phyloP scores from a whole-genome alignment of 1,284 basidiomycete species.

The Moesziomyces antarcticus region DNA sequence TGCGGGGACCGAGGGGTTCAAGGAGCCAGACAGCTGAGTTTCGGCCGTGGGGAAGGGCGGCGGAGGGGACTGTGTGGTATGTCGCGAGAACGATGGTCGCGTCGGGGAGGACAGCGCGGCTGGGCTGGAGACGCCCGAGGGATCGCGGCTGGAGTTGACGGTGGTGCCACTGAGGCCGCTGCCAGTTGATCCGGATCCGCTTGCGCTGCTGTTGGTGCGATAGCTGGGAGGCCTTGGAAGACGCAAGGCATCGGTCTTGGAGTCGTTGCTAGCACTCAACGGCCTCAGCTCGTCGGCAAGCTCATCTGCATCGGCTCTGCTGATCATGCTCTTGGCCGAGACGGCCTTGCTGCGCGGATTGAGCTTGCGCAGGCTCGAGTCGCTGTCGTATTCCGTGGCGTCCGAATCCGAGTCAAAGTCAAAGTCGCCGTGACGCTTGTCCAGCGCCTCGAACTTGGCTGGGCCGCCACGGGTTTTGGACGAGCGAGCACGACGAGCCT shows the following conservation, averaged over 20 bases:
- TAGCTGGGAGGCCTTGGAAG: slow-evolving; percentile 44
- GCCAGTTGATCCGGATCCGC: slow-evolving; percentile 5
- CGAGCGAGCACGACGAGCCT: slow-evolving; percentile 18
- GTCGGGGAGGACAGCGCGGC: slow-evolving; percentile 17
- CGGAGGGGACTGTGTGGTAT: slow-evolving; percentile 25
- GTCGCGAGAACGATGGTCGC: slow-evolving; percentile 14
- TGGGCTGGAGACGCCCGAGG: not conserved
- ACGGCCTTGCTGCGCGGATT: slow-evolving; percentile 14
- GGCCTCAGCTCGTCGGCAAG: slow-evolving; percentile 20
- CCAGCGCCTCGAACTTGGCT: slow-evolving; percentile 49
- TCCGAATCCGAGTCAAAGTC: slow-evolving; percentile 39
- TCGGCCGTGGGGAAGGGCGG: slow-evolving; percentile 21
- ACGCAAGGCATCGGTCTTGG: slow-evolving; percentile 15
- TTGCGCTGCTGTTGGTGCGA: slow-evolving; percentile 39
- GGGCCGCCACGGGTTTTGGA: slow-evolving; percentile 33
- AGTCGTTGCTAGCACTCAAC: slow-evolving; percentile 16
- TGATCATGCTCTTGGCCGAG: slow-evolving; percentile 14
- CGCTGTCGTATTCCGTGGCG: slow-evolving; percentile 50
- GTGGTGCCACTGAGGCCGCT: slow-evolving; percentile 28
- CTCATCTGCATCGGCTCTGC: slow-evolving; percentile 23
- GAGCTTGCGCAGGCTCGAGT: slow-evolving; percentile 20
- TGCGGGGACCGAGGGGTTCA: slow-evolving; percentile 39
- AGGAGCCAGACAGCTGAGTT: not conserved
- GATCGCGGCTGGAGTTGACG: not conserved
- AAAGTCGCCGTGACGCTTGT: slow-evolving; percentile 20